Evolutionary conservation across 257 asterid species (phyloP), one percentile per base, ranked within the genome.

Genomic region (Mitragyna speciosa): DNA sequence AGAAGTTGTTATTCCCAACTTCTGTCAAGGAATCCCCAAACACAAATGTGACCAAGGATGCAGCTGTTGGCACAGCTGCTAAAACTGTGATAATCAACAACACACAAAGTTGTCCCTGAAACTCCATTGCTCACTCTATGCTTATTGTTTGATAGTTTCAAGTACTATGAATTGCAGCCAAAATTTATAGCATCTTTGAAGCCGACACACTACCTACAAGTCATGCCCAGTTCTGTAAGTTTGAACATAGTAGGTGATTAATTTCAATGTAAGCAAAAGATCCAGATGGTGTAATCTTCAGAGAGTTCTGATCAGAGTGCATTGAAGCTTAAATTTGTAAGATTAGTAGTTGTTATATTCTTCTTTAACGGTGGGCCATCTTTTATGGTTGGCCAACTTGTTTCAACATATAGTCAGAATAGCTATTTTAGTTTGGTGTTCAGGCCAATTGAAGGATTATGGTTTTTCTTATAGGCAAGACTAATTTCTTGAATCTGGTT

Each of bases 11-110:
- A 84, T 94, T 92, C 76, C 98, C 98, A 15, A 94, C 97, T 87
- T 94, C 98, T n/a, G 95, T 86, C 79, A 94, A 83, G 26, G 98
- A 93, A 87, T 91, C 98, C 33, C 98, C 98, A 45, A 94, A 94
- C 19, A 94, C 68, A 82, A 83, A 93, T 0, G 98, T 93, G 68
- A 90, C 94, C 7, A 83, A 20, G 30, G 93, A 78, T 33, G 91
- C 78, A 15, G 85, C 77, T 12, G 86, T 79, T 16, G 70, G 70
- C 4, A 66, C 52, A 17, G 56, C 36, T 0, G 19, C 61, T 47
- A 79, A 22, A n/a, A 72, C 75, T 63, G 82, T 80, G 49, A 77
- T 22, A 17, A 87, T 68, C 59, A 84, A 33, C 0, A 81, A 76
- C 31, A 72, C 33, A 19, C 82, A 24, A 61, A 65, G 17, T 45